Evolutionary conservation across 176 grass and related monocot genomes (phyloP), one percentile per base, ranked within the genome.

Genomic region (Carex parvula): DNA sequence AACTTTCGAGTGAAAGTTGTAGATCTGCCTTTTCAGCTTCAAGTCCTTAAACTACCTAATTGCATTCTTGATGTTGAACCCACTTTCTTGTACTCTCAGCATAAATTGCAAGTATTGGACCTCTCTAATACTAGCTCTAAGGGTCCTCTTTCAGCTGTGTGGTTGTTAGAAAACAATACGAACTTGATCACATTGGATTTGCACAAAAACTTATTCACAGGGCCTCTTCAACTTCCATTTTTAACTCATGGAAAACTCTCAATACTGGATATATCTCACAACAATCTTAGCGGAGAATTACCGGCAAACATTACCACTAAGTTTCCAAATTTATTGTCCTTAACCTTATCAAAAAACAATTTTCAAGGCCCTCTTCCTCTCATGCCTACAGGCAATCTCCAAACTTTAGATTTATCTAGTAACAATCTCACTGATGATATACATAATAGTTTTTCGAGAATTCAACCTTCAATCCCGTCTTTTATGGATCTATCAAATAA

Each of bases 81-180:
- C 60, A 2, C 59, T 26, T 92, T 92, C 32, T 53, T 92, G 42
- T 46, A 1, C 42, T 46, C 42, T 8, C 42, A 46, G 1, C 42
- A 46, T 46, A 9, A 46, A 46, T 46, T 46, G 8, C 42, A 1
- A 46, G 42, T 46, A 6, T 46, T 46, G 42, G 8, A 46, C 7
- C 42, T 46, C 42, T 46, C 42, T 8, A 46, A 46, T 2, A 46
- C 42, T 46, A 1, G 1, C 7, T 46, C 42, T 21, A 7, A 16
- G 12, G 90, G 41, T 39, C 68, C 13, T 14, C 70, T 89, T 55
- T 81, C 82, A 0, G 75, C 46, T 33, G 33, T 64, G 10, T 92
- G 87, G 82, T 16, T 92, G 8, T 79, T 92, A 14, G 64, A 70
- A 64, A 82, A 89, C 4, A 17, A 82, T 17, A 16, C 85, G 2